Base-by-base conservation (phyloP, 192 early-diverging fungal species). In the Funneliformis mosseae region DNA sequence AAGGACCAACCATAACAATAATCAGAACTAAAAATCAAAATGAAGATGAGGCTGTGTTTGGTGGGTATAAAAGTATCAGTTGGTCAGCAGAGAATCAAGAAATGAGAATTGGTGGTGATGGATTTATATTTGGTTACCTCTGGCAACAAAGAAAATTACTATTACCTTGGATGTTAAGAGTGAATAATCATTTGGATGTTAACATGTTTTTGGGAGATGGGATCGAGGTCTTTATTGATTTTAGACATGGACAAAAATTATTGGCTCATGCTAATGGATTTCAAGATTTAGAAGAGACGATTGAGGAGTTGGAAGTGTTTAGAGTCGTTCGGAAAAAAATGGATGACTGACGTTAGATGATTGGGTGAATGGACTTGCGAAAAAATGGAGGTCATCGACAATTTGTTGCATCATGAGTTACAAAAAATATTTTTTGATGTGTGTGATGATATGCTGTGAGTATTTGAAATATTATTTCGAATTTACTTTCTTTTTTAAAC, bases 21-120 rank as follows among this genome's bases (percentile, higher is more conserved):
- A 70, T 70, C n/a, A 70, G 68, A 70, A 70, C 68, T 9, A 70
- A 70, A 70, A 70, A 70, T 43, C 33, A 42, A 42, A 70, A 70
- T 10, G 68, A 70, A 42, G 68, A 70, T 70, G 68, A 70, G 42
- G 68, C 39, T 33, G 68, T 70, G 23, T 70, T 70, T 70, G 68
- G 68, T 41, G 68, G 68, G 23, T 70, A 42, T 41, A 70, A 70
- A 42, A 39, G 33, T n/a, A 42, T 70, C 12, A 70, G 68, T 70
- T 70, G 68, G 68, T 70, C 68, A 33, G 42, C 33, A 2, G 68
- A 70, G n/a, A 42, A 70, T 42, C 38, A 42, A n/a, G 21, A 70
- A 21, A 42, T 41, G 28, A 16, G 39, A n/a, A 21, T 38, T 12
- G 68, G 68, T 7, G 68, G 68, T 9, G 39, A 70, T 42, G 68